A percentile compares a stretch with the other conserved stretches of the same genome.
phyloP scores from a whole-genome alignment of 768 basidiomycete genomes.

The Gloeopeniophorella convolvens region DNA sequence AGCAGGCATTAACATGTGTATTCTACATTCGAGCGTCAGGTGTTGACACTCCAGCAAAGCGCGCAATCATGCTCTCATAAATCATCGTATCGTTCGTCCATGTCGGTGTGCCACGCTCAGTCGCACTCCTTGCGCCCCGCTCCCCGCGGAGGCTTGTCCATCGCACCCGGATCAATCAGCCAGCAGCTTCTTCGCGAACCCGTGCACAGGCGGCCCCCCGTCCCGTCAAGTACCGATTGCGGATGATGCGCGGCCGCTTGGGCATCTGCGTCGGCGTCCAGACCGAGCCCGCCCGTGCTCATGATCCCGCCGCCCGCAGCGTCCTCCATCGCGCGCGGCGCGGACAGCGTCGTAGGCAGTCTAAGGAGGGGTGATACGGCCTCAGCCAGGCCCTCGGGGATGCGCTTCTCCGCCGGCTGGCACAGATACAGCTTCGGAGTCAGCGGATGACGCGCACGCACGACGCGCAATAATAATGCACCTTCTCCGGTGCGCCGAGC shows the following conservation, averaged over 20 bases:
- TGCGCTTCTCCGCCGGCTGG: constrained; percentile 49
- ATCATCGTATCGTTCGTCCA: neutral
- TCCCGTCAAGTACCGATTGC: constrained; percentile 40
- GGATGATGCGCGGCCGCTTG: constrained; percentile 56
- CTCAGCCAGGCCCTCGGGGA: constrained; percentile 41
- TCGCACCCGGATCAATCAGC: constrained; percentile 57
- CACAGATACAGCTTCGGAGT: neutral
- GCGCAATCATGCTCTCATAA: neutral
- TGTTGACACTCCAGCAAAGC: neutral
- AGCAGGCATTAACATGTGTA: no score
- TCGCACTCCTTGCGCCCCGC: constrained; percentile 47
- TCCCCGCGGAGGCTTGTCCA: constrained; percentile 51
- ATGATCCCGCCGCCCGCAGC: constrained; percentile 27
- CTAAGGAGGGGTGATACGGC: constrained; percentile 31
- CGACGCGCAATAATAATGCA: constrained; percentile 25
- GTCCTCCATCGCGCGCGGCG: constrained; percentile 65
- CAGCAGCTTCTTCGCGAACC: constrained; percentile 50
- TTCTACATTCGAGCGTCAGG: constrained; percentile 6
- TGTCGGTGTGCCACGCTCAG: no score
- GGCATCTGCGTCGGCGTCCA: constrained; percentile 40
- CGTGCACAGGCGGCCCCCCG: constrained; percentile 30
- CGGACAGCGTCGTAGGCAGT: constrained; percentile 58
- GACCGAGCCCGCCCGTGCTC: constrained; percentile 20
- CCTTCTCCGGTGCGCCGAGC: constrained; percentile 52
- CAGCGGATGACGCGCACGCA: neutral